Base-by-base conservation (phyloP, 1,139 yeast species). In the Kazachstania sp. region DNA sequence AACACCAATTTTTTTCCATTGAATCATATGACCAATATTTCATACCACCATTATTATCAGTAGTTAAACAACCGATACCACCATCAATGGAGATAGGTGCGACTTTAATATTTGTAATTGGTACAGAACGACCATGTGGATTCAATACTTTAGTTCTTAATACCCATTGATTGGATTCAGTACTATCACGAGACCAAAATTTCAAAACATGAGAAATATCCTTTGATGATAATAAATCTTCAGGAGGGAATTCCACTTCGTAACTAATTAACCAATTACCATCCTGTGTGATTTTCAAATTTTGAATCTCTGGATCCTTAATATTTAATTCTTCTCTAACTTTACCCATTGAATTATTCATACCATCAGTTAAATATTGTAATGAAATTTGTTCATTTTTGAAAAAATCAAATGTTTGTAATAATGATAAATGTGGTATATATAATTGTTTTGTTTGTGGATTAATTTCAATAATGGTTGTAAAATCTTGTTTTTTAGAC, bases 181-280 rank as follows among this genome's bases (percentile, higher is more conserved):
- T 73, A 16, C 55, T 54, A 8, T 39, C 30, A 23, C 16, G 43
- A 19, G 35, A 28, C 98, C 98, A 92, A 61, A 94, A 87, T 65
- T 88, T 92, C 57, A 92, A 73, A 9, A 85, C 83, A 59, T 82
- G 79, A 44, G 78, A 78, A 43, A 75, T 68, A 56, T 87, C 95
- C 48, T 82, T 73, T 45, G 79, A 76, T 29, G 94, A 84, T 51
- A 86, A 67, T 47, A 88, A 70, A 51, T 77, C 76, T 41, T 77
- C 78, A 18, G 95, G 88, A 8, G 85, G 78, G 23, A 71, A 72
- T 45, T 79, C 74, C 45, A 78, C 77, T 64, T 94, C 99, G 54
- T 86, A 83, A 0, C 97, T 87, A 49, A 90, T 81, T 85, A 94
- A 79, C 95, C 95, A 87, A 50, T 77, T 74, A 18, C 96, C 95